These are phyloP conservation scores for Orbilia quercus DNA, from an alignment of 2,329 filamentous ascomycete species.

Conservation along the genomic window DNA sequence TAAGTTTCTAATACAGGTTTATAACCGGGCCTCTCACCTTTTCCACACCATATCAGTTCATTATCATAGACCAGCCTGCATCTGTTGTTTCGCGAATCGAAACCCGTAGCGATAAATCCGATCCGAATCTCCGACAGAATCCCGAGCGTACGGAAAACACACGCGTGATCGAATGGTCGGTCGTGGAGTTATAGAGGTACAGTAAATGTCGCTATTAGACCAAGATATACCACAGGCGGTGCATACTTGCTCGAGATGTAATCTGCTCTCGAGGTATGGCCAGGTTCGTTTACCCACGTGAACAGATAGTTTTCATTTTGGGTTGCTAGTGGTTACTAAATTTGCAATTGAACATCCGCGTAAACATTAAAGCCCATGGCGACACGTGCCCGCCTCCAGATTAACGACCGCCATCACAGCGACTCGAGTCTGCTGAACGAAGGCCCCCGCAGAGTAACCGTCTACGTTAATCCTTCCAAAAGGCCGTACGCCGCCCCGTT, in stretches of 20 bases:
- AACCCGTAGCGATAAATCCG: background rate
- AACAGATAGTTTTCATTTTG: background rate
- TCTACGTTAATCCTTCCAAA: constrained; percentile 48
- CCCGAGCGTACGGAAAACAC: background rate
- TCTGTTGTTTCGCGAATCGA: constrained; percentile 53
- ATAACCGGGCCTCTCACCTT: constrained; percentile 4
- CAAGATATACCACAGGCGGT: constrained; percentile 33
- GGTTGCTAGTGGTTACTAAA: constrained; percentile 1
- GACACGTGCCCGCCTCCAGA: constrained; percentile 18
- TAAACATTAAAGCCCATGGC: background rate
- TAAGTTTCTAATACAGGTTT: constrained; percentile 12
- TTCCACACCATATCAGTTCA: background rate
- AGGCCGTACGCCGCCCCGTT: constrained; percentile 47
- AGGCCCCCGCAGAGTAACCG: constrained; percentile 25
- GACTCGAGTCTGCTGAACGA: constrained; percentile 18
- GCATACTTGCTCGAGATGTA: constrained; percentile 50
- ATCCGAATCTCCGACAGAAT: constrained; percentile 24
- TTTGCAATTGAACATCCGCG: too few species aligned
- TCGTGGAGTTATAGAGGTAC: background rate
- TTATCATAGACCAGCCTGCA: too few species aligned
- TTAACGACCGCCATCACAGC: constrained; percentile 7
- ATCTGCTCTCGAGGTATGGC: constrained; percentile 11
- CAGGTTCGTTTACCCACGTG: constrained; percentile 33
- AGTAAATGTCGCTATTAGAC: constrained; percentile 42
- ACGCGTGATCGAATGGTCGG: background rate